These are phyloP conservation scores for Actinidia arguta DNA, from an alignment of 179 eudicot genomes.

Conservation along the genomic window DNA sequence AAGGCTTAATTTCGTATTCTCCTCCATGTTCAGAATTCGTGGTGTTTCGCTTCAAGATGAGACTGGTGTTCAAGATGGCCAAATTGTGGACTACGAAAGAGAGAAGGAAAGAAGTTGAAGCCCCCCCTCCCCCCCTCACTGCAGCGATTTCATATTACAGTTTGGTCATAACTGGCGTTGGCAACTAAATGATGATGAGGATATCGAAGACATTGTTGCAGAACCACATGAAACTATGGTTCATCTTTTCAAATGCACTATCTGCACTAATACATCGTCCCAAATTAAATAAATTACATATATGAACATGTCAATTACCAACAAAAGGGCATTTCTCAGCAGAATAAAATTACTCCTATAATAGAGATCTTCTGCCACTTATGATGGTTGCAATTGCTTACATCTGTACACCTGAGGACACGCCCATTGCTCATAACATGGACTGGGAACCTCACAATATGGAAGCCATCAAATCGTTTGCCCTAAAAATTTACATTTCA, in stretches of 20 bases:
- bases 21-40: background rate
- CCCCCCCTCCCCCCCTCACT: no score
- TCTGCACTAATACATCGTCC: background rate
- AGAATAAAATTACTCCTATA: background rate
- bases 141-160: no score
- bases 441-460: no score
- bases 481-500: background rate
- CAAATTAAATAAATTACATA: background rate
- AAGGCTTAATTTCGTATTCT: slow-evolving; percentile 24
- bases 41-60: background rate
- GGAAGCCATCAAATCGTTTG: no score
- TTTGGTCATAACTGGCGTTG: no score
- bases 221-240: no score
- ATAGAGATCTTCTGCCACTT: background rate
- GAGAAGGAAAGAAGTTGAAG: background rate
- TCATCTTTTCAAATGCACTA: background rate
- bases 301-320: background rate
- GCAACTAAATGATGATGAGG: no score
- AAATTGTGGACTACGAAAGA: background rate
- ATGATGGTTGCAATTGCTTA: background rate
- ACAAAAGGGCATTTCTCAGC: background rate
- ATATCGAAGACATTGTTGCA: no score
- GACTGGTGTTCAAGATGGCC: background rate
- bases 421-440: background rate
- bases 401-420: background rate